These are phyloP conservation scores for Anacardium occidentale DNA, from an alignment of 345 rosid genomes.

Conservation along the genomic window DNA sequence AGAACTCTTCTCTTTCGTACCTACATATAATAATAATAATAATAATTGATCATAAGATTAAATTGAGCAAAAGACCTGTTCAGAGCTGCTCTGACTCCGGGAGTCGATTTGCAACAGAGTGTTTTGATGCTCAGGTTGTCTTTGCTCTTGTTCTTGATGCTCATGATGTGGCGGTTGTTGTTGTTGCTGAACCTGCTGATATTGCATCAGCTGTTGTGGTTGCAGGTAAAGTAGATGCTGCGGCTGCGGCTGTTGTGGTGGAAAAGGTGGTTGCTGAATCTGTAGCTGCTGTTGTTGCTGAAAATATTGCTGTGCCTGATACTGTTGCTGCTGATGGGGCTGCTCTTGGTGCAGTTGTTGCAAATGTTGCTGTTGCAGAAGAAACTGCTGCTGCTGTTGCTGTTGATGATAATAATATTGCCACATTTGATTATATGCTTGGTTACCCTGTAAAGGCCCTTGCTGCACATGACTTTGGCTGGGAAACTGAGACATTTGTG, in stretches of 20 bases:
- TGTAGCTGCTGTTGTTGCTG: slow-evolving; percentile 22
- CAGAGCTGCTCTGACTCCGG: slow-evolving; percentile 9
- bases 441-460: slow-evolving; percentile 43
- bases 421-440: slow-evolving; percentile 72
- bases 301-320: slow-evolving; percentile 27
- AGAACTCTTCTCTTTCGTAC: background rate
- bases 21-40: background rate
- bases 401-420: slow-evolving; percentile 74
- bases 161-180: slow-evolving; percentile 28
- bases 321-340: slow-evolving; percentile 32
- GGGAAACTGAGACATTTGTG: slow-evolving; percentile 43
- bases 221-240: slow-evolving; percentile 29
- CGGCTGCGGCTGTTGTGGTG: slow-evolving; percentile 22
- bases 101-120: slow-evolving; percentile 30
- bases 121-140: slow-evolving; percentile 26
- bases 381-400: slow-evolving; percentile 50
- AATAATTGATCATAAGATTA: background rate
- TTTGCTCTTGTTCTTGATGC: slow-evolving; percentile 18
- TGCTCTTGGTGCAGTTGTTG: slow-evolving; percentile 32
- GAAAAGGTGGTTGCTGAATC: slow-evolving; percentile 32
- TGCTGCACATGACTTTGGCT: slow-evolving; percentile 47
- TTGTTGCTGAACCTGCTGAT: slow-evolving; percentile 35
- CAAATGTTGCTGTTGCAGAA: slow-evolving; percentile 42
- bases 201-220: slow-evolving; percentile 29
- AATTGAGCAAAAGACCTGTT: slow-evolving; percentile 26